Evolutionary conservation across 805 yeast genomes (phyloP), one percentile per base, ranked within the genome.

Genomic region (Grigorovia transvaalensis): DNA sequence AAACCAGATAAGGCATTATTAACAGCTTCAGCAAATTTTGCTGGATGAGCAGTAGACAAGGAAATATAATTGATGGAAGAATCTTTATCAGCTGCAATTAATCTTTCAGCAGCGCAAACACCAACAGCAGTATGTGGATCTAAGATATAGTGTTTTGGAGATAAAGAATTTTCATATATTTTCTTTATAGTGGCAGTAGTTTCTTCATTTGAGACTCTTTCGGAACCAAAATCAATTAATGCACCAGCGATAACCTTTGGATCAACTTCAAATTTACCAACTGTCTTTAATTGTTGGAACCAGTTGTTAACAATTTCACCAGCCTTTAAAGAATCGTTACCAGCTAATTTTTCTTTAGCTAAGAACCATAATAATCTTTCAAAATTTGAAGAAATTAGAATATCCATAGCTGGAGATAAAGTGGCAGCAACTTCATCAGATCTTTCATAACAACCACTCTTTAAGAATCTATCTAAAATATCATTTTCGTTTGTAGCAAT

Each of bases 81-180:
- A 46, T 73, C 76, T 30, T 67, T 62, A 56, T 77, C 80, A 49
- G 69, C 64, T 15, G 73, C 74, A 50, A 85, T 78, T 63, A 79
- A 75, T 58, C 82, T 76, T 58, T 84, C 76, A 44, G 93, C 74
- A 19, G 95, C 85, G 54, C 84, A 78, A 46, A 93, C 85, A 64
- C 98, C 99, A 51, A 93, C 96, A 42, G 99, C 89, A 44, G 96
- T 79, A 70, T 93, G 99, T 46, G 99, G 99, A 68, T 93, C 99
- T 59, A 90, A 74, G 47, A 93, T 85, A 70, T 93, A 93, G 52
- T 81, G 76, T 51, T 78, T 76, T 45, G 74, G 64, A 51, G 79
- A 74, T 53, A 75, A 72, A 40, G 82, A 73, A n/a, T 63, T 58
- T 46, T 74, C 68, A 71, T 89, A 93, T 15, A 81, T 76, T 44